These are phyloP conservation scores for Russula vinacea DNA, from an alignment of 768 basidiomycete genomes.

Conservation along the genomic window DNA sequence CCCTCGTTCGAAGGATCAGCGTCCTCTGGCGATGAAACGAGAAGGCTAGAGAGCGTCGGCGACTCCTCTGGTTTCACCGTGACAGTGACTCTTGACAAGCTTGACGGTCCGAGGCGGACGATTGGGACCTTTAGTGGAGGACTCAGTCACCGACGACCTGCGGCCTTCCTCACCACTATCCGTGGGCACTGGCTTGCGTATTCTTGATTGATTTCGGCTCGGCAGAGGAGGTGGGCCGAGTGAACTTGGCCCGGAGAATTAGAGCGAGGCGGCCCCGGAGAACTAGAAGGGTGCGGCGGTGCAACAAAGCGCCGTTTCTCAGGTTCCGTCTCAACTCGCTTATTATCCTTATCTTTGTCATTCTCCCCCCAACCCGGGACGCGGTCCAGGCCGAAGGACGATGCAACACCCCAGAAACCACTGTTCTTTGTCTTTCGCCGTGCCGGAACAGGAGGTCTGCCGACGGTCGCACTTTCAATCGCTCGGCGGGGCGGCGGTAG, in stretches of 20 bases:
- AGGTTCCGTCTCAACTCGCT: constrained; percentile 35
- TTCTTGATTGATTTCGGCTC: constrained; percentile 24
- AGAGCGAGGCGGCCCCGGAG: constrained; percentile 15
- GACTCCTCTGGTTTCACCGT: constrained; percentile 10
- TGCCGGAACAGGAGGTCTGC: constrained; percentile 62
- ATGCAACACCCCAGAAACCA: constrained; percentile 67
- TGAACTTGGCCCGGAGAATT: constrained; percentile 18
- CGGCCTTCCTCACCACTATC: constrained; percentile 4
- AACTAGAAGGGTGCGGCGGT: constrained; percentile 18
- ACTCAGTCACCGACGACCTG: neutral
- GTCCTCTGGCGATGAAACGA: constrained; percentile 17
- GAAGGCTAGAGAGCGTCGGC: constrained; percentile 23
- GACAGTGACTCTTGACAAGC: neutral
- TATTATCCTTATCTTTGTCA: constrained; percentile 44
- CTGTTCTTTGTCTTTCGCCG: constrained; percentile 42
- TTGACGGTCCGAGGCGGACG: neutral
- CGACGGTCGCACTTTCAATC: constrained; percentile 28
- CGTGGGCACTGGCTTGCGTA: neutral
- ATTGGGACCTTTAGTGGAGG: constrained; percentile 8
- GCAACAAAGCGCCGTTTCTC: constrained; percentile 28
- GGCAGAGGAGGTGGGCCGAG: constrained; percentile 28
- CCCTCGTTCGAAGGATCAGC: constrained; percentile 5
- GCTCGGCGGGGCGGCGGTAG: constrained; percentile 35
- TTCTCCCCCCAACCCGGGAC: constrained; percentile 52
- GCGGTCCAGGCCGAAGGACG: constrained; percentile 48